Evolutionary conservation across 2,329 filamentous ascomycete genomes (phyloP).

Genomic region (Phialocephala subalpina): DNA sequence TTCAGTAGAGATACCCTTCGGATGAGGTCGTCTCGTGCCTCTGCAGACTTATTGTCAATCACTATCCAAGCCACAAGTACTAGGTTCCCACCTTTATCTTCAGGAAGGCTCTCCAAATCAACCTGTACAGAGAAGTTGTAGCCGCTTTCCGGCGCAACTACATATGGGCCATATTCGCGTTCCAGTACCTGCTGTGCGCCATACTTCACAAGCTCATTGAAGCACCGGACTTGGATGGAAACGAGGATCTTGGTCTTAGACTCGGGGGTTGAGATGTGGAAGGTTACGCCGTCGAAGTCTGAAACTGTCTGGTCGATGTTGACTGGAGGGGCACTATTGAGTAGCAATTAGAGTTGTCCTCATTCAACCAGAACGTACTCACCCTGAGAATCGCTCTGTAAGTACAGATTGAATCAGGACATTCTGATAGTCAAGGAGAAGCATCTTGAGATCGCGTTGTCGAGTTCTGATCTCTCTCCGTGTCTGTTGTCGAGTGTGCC

Average conservation of each 20-base stretch:
- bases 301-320: conserved; percentile 98
- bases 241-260: conserved; percentile 93
- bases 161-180: conserved; percentile 93
- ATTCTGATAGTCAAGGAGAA: conserved; percentile 99
- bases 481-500: conserved; percentile 6
- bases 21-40: conserved; percentile 86
- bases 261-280: conserved; percentile 97
- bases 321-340: conserved; percentile 73
- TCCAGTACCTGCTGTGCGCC: conserved; percentile 91
- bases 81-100: conserved; percentile 68
- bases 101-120: conserved; percentile 87
- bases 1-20: conserved; percentile 90
- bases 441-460: conserved; percentile 61
- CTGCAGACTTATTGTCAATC: conserved; percentile 45
- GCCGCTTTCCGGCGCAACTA: conserved; percentile 84
- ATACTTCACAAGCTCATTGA: conserved; percentile 88
- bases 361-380: conserved; percentile 15
- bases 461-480: background rate
- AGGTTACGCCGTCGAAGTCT: conserved; percentile 98
- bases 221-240: conserved; percentile 95
- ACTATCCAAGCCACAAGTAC: conserved; percentile 2
- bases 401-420: conserved; percentile 96
- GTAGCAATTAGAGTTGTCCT: conserved; percentile 14
- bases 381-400: conserved; percentile 80
- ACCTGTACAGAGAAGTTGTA: conserved; percentile 96